Percentiles rank a stretch among this genome's conserved stretches.
phyloP scores from a whole-genome alignment of 495 filamentous ascomycete genomes.

The Penicillium alfredii region DNA sequence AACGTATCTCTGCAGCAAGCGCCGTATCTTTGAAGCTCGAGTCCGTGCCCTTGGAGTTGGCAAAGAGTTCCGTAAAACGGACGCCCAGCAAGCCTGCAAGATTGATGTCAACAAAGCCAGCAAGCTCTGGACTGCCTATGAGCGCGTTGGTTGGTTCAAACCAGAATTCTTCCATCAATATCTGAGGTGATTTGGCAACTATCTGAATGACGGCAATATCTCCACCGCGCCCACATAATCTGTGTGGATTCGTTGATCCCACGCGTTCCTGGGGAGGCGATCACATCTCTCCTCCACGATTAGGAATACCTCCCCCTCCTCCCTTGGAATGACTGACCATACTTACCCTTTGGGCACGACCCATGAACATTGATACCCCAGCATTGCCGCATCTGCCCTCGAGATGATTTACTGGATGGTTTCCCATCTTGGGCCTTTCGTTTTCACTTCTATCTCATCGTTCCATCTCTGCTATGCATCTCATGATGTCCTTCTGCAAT shows the following conservation, averaged over 20 bases:
- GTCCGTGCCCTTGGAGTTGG: constrained; percentile 59
- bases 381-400: too few species aligned
- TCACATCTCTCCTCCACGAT: too few species aligned
- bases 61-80: constrained; percentile 96
- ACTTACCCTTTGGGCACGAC: too few species aligned
- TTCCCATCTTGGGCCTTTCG: constrained; percentile 2
- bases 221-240: not conserved
- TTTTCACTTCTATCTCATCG: constrained; percentile 1
- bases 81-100: constrained; percentile 93
- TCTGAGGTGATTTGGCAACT: constrained; percentile 29
- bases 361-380: too few species aligned
- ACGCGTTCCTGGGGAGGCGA: too few species aligned
- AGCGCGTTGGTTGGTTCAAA: constrained; percentile 84
- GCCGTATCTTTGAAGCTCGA: constrained; percentile 80
- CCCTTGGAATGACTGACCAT: too few species aligned
- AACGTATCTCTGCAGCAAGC: constrained; percentile 91
- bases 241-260: too few species aligned
- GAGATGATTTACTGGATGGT: too few species aligned
- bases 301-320: too few species aligned
- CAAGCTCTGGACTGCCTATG: constrained; percentile 88
- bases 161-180: constrained; percentile 52
- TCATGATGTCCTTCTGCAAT: too few species aligned
- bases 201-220: constrained; percentile 1
- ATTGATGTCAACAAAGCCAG: constrained; percentile 99
- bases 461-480: constrained; percentile 10